phyloP scores from a whole-genome alignment of 2,329 filamentous ascomycete species.

The Fusarium sp. region DNA sequence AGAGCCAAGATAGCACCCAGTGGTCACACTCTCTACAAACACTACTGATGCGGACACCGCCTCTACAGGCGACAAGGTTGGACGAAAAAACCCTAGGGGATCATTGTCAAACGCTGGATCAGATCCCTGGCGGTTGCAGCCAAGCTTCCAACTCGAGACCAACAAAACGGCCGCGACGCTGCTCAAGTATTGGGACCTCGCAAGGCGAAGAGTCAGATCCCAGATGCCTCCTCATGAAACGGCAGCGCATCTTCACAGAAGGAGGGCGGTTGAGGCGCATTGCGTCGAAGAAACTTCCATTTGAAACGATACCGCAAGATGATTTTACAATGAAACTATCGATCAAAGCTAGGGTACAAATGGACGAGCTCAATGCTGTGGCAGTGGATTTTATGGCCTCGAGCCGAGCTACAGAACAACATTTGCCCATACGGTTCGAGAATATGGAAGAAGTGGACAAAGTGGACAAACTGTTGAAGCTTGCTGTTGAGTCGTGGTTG shows the following conservation, averaged over 20 bases:
- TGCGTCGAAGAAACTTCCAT: slow-evolving; percentile 42
- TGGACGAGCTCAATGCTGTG: slow-evolving; percentile 22
- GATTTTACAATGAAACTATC: slow-evolving; percentile 36
- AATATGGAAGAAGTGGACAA: slow-evolving; percentile 44
- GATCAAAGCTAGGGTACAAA: slow-evolving; percentile 13
- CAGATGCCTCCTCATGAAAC: slow-evolving; percentile 39
- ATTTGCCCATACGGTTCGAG: slow-evolving; percentile 39
- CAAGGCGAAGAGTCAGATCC: slow-evolving; percentile 28
- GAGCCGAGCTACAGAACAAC: slow-evolving; percentile 15
- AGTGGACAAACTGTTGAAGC: slow-evolving; percentile 41
- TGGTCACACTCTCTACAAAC: slow-evolving; percentile 40
- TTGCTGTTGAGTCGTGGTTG: slow-evolving; percentile 44
- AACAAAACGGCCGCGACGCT: slow-evolving; percentile 22
- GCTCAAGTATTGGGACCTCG: slow-evolving; percentile 16
- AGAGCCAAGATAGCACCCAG: slow-evolving; percentile 6
- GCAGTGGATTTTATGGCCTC: slow-evolving; percentile 22
- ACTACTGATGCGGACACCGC: slow-evolving; percentile 39
- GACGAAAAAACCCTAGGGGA: neutral
- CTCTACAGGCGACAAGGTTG: slow-evolving; percentile 15
- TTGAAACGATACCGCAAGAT: slow-evolving; percentile 45
- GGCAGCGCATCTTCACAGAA: slow-evolving; percentile 33
- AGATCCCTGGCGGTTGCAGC: neutral
- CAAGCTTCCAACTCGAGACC: slow-evolving; percentile 1
- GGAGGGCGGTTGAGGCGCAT: slow-evolving; percentile 40
- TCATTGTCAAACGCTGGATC: slow-evolving; percentile 2